A percentile compares a stretch with the other conserved stretches of the same genome.
Conservation (phyloP, 2,329 filamentous ascomycete species). For the Ophiocordyceps camponoti-rufipedis region DNA sequence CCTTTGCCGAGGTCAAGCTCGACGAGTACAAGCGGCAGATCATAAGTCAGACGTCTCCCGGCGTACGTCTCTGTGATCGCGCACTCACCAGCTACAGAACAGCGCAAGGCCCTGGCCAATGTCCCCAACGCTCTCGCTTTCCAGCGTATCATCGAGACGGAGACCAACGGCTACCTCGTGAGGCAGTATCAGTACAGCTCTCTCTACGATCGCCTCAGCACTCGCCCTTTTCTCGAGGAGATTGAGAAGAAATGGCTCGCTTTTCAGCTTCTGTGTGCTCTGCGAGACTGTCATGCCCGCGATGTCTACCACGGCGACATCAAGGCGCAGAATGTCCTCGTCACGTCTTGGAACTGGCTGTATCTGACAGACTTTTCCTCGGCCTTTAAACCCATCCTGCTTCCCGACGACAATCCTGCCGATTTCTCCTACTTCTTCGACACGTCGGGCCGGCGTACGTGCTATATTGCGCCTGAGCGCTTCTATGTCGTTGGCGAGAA, state of each 20-base stretch:
- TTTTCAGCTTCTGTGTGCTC: conserved; percentile 81
- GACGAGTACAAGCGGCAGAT: conserved; percentile 63
- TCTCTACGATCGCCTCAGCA: conserved; percentile 91
- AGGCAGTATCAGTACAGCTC: conserved; percentile 94
- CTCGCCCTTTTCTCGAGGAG: conserved; percentile 85
- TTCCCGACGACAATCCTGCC: conserved; percentile 91
- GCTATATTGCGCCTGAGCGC: conserved; percentile 86
- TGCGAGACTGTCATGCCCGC: conserved; percentile 77
- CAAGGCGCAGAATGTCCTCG: conserved; percentile 91
- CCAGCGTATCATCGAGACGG: conserved; percentile 79
- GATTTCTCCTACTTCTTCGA: conserved; percentile 98
- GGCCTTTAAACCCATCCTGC: conserved; percentile 79
- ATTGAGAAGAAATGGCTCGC: conserved; percentile 99
- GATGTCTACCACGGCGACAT: conserved; percentile 95
- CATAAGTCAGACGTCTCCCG: conserved; percentile 33
- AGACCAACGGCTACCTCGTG: conserved; percentile 79
- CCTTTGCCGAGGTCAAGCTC: conserved; percentile 65
- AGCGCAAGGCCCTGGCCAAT: conserved; percentile 60
- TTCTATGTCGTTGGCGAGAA: conserved; percentile 59
- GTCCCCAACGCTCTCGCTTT: conserved; percentile 85
- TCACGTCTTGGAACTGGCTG: conserved; percentile 99
- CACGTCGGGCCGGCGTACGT: conserved; percentile 75
- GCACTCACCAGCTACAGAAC: conserved; percentile 31
- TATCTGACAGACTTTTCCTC: conserved; percentile 97
- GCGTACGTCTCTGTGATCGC: neutral